phyloP scores from a whole-genome alignment of 495 filamentous ascomycete species.

The Annulohypoxylon nitens region DNA sequence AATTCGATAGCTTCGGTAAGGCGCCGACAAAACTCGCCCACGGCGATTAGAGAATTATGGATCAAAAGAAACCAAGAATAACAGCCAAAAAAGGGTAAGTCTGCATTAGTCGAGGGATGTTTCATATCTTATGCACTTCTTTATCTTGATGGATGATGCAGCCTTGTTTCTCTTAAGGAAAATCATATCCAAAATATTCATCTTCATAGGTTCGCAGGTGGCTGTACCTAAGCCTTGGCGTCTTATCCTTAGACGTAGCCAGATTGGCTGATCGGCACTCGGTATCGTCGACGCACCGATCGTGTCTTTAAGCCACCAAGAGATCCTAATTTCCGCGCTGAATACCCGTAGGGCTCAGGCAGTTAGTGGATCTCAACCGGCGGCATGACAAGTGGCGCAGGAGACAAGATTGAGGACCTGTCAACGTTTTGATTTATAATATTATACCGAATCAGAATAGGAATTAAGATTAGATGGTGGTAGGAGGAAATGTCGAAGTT shows the following conservation, averaged over 20 bases:
- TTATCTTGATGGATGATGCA: not conserved
- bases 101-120: not conserved
- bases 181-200: conserved; percentile 6
- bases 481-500: conserved; percentile 2
- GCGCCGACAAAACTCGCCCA: no score
- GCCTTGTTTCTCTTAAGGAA: not conserved
- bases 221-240: not conserved
- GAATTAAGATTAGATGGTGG: not conserved
- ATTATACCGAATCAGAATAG: not conserved
- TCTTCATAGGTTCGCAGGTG: conserved; percentile 1
- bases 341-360: conserved; percentile 1
- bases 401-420: not conserved
- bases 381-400: not conserved
- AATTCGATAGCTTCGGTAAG: no score
- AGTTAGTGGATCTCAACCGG: not conserved
- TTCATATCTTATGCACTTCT: not conserved
- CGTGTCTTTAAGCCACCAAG: not conserved
- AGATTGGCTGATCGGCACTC: conserved; percentile 1
- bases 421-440: not conserved
- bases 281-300: not conserved
- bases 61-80: not conserved
- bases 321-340: not conserved
- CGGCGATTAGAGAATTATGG: no score
- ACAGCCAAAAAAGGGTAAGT: no score
- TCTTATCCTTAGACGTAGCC: conserved; percentile 1